phyloP scores from a whole-genome alignment of 805 yeast species.

The Yamadazyma olivae region DNA sequence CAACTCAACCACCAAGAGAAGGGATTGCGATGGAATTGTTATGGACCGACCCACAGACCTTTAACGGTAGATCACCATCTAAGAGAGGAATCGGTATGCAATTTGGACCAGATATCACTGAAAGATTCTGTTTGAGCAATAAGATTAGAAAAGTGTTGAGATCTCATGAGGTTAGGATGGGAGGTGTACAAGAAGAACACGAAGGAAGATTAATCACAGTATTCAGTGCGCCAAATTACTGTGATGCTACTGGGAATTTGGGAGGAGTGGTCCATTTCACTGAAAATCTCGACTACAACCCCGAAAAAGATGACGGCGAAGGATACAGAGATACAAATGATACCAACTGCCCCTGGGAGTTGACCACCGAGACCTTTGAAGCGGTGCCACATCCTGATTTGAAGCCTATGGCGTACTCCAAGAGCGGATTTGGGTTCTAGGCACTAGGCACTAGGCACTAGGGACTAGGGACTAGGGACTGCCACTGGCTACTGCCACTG shows the following conservation, averaged over 20 bases:
- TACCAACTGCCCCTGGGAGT: constrained; percentile 40
- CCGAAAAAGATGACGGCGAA: constrained; percentile 42
- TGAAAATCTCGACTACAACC: constrained; percentile 42
- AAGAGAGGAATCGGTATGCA: constrained; percentile 95
- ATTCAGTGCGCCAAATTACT: constrained; percentile 97
- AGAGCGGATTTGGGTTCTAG: constrained; percentile 42
- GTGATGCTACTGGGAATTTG: constrained; percentile 86
- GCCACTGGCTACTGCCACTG: too few species aligned
- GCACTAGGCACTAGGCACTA: neutral
- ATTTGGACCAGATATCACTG: constrained; percentile 95
- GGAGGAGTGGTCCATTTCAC: constrained; percentile 85
- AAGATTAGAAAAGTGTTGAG: constrained; percentile 77
- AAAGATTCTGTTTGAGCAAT: constrained; percentile 68
- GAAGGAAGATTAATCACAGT: constrained; percentile 84
- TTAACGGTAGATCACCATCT: constrained; percentile 77
- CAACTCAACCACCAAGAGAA: constrained; percentile 80
- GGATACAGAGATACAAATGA: constrained; percentile 37
- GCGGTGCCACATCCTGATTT: constrained; percentile 90
- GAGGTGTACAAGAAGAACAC: constrained; percentile 87
- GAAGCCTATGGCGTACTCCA: constrained; percentile 88
- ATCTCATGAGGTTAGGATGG: constrained; percentile 94
- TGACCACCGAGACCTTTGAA: constrained; percentile 59
- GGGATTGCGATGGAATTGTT: constrained; percentile 95
- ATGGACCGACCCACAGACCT: constrained; percentile 94
- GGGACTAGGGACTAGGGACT: too few species aligned